These are phyloP conservation scores for Trametes sanguinea DNA, from an alignment of 768 basidiomycete species.

Conservation along the genomic window DNA sequence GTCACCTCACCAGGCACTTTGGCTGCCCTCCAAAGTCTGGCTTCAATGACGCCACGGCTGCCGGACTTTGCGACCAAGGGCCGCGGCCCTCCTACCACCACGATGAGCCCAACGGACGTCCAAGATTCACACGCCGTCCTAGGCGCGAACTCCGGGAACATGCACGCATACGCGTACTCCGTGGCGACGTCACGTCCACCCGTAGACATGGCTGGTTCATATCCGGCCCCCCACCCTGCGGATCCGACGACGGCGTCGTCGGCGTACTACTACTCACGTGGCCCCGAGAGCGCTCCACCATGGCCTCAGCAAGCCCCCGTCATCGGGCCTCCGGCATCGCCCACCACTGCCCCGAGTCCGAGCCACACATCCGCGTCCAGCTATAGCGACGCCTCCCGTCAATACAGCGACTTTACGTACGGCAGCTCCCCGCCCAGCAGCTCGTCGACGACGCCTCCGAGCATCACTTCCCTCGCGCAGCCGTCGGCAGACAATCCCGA, in stretches of 20 bases:
- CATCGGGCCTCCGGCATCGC: background rate
- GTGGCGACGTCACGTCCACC: background rate
- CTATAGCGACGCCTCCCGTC: constrained; percentile 8
- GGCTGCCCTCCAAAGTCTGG: constrained; percentile 25
- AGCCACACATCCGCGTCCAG: constrained; percentile 15
- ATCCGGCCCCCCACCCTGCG: background rate
- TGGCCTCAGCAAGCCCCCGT: constrained; percentile 10
- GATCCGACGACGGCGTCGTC: constrained; percentile 6
- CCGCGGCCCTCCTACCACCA: constrained; percentile 1
- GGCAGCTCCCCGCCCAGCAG: constrained; percentile 21
- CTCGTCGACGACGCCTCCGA: constrained; percentile 20
- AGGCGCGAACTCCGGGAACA: background rate
- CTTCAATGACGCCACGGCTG: constrained; percentile 26
- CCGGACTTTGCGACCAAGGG: constrained; percentile 22
- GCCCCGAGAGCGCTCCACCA: background rate
- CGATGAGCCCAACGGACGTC: background rate
- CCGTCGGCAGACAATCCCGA: constrained; percentile 17
- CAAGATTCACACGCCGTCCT: constrained; percentile 1
- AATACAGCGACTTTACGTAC: constrained; percentile 18
- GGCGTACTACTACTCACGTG: constrained; percentile 12
- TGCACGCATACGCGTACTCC: constrained; percentile 6
- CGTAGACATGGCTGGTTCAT: background rate
- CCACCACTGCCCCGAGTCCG: constrained; percentile 18
- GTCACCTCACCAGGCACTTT: constrained; percentile 18
- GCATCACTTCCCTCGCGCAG: constrained; percentile 13